Base-by-base conservation (phyloP, 495 filamentous ascomycete species). In the Pyrenula massariospora region DNA sequence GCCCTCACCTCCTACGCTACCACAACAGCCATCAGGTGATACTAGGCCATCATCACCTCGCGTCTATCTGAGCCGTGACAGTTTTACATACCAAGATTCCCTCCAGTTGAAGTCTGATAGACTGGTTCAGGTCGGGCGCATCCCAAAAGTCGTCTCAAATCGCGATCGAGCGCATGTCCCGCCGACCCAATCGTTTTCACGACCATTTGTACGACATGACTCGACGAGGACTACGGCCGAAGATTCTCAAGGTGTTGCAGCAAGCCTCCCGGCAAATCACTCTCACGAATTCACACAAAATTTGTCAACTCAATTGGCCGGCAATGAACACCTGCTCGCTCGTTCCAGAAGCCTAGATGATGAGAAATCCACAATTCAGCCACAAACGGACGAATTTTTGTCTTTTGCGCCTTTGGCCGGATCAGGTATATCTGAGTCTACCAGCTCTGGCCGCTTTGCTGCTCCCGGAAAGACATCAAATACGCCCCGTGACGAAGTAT, bases 121-220 rank as follows among this genome's bases (percentile, higher is more conserved):
- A 50, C 72, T 96, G 24, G 81, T 84, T 42, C 91, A 90, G 62
- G 84, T 97, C 55, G 92, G 91, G 12, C 85, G 92, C 10, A 97
- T 97, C 58, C 92, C 92, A 21, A 84, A 84, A 61, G 89, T 96
- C 11, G 81, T 92, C 36, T 91, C 85, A 48, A 77, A 75, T 48
- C 74, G 80, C 36, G 85, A 85, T 56, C 80, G 84, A 50, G 80
- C 84, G 36, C 83, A 87, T 59, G 79, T 77, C 55, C 83, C 83
- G 3, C 83, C 88, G 2, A 77, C 86, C 12, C 85, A 86, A 66
- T 95, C 91, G 15, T 95, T 94, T 65, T 96, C 91, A 1, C 75
- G 91, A 48, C 91, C 91, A 1, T 90, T 90, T 62, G 15, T 15
- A 8, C 31, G 31, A 42, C 31, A 15, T 8, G 31, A 42, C 15